Evolutionary conservation across 306 rosid species (phyloP).

Genomic region (Vachellia pachyceras): DNA sequence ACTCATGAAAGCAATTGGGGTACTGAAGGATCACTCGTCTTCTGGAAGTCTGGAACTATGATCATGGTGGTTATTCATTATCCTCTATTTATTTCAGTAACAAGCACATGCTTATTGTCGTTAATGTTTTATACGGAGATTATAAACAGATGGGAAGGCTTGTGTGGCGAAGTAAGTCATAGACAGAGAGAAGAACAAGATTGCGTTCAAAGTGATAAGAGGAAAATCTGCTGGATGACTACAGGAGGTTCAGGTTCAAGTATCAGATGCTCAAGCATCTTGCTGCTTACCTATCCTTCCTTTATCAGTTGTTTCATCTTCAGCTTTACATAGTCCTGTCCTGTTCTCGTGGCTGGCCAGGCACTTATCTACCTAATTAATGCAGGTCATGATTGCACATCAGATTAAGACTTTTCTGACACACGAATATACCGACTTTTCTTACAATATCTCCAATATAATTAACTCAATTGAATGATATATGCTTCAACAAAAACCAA

Average conservation of each 20-base stretch:
- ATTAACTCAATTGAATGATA: no score
- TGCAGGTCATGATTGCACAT: background rate
- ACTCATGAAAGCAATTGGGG: background rate
- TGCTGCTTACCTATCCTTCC: no score
- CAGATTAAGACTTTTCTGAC: no score
- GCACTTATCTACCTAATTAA: no score
- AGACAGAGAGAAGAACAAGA: slow-evolving; percentile 1
- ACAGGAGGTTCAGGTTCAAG: background rate
- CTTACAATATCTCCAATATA: no score
- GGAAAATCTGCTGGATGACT: background rate
- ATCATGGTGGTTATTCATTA: background rate
- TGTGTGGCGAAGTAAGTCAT: background rate
- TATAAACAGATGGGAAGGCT: background rate
- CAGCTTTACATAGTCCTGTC: background rate
- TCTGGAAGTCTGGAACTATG: background rate
- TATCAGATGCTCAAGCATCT: background rate
- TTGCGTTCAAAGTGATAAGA: background rate
- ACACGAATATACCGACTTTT: background rate
- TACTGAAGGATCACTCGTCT: background rate
- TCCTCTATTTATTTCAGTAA: background rate
- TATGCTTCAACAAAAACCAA: no score
- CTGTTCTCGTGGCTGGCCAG: background rate
- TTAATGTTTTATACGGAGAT: no score
- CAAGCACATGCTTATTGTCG: no score
- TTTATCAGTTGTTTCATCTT: no score